phyloP scores from a whole-genome alignment of 176 grass and related monocot genomes.

The Eragrostis curvula region DNA sequence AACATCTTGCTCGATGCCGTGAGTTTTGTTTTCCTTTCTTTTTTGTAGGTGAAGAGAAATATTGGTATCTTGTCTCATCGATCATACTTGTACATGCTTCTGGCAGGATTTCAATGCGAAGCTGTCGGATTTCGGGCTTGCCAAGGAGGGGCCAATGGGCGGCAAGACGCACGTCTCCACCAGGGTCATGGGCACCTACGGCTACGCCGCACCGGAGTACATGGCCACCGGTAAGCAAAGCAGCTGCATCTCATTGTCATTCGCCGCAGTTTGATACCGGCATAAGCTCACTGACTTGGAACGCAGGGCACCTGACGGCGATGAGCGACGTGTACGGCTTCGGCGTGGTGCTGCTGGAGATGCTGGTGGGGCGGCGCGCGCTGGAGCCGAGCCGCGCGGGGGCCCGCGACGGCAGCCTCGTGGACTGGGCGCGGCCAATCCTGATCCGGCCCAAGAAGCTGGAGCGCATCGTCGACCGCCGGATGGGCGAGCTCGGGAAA shows the following conservation, averaged over 20 bases:
- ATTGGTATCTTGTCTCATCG: not conserved
- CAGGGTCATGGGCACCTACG: constrained; percentile 89
- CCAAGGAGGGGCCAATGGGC: constrained; percentile 79
- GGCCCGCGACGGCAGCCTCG: constrained; percentile 54
- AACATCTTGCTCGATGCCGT: constrained; percentile 82
- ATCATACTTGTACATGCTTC: not conserved
- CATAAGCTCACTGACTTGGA: no score
- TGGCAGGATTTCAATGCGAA: constrained; percentile 71
- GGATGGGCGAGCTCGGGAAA: constrained; percentile 37
- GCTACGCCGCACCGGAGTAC: constrained; percentile 87
- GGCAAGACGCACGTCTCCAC: constrained; percentile 79
- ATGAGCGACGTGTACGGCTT: constrained; percentile 94
- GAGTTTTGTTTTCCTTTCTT: not conserved
- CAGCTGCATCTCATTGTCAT: no score
- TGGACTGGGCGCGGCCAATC: constrained; percentile 85
- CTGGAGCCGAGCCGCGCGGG: constrained; percentile 55
- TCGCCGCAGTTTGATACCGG: no score
- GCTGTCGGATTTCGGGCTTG: constrained; percentile 86
- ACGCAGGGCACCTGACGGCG: constrained; percentile 74
- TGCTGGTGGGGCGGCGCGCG: constrained; percentile 69
- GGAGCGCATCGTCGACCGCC: constrained; percentile 60
- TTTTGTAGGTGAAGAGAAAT: no score
- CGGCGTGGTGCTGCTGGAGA: constrained; percentile 85
- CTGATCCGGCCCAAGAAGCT: constrained; percentile 59
- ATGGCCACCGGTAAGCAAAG: constrained; percentile 53